A percentile compares a stretch with the other conserved stretches of the same genome.
These are phyloP conservation scores for Fusarium tupiense DNA, from an alignment of 2,329 filamentous ascomycete species.

Conservation along the genomic window DNA sequence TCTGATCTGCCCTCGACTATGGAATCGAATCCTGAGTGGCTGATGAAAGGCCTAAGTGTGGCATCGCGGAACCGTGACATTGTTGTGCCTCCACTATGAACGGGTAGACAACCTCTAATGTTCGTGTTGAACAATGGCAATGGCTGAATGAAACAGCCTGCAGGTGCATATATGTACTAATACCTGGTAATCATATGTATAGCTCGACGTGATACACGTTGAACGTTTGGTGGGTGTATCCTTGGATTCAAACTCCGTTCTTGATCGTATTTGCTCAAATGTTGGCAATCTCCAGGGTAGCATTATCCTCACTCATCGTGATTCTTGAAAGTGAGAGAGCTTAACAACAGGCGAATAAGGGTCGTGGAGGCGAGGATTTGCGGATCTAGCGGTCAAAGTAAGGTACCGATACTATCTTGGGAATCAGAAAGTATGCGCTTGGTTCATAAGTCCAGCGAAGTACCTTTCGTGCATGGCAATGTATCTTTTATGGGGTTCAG, in stretches of 20 bases:
- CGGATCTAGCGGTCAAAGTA: conserved; percentile 24
- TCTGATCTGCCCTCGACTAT: conserved; percentile 4
- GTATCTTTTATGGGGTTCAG: conserved; percentile 23
- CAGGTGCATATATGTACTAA: background rate
- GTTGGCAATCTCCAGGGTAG: conserved; percentile 13
- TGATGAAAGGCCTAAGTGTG: conserved; percentile 9
- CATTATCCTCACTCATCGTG: conserved; percentile 2
- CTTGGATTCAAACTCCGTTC: background rate
- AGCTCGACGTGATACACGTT: background rate
- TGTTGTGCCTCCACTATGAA: conserved; percentile 10
- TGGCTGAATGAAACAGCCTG: background rate
- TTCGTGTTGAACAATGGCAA: background rate
- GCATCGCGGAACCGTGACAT: conserved; percentile 19
- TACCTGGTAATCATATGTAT: background rate
- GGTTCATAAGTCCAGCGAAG: conserved; percentile 18
- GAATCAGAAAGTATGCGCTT: conserved; percentile 8
- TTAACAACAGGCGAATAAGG: conserved; percentile 21
- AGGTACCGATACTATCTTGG: conserved; percentile 35
- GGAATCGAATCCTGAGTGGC: conserved; percentile 14
- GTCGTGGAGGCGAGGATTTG: conserved; percentile 1
- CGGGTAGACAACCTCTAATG: conserved; percentile 13
- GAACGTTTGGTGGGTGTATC: background rate
- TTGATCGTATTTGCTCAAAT: background rate
- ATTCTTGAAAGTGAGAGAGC: conserved; percentile 10
- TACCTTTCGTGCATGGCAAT: conserved; percentile 15